Evolutionary conservation across 768 basidiomycete species (phyloP).

Genomic region (Lactarius hengduanensis): DNA sequence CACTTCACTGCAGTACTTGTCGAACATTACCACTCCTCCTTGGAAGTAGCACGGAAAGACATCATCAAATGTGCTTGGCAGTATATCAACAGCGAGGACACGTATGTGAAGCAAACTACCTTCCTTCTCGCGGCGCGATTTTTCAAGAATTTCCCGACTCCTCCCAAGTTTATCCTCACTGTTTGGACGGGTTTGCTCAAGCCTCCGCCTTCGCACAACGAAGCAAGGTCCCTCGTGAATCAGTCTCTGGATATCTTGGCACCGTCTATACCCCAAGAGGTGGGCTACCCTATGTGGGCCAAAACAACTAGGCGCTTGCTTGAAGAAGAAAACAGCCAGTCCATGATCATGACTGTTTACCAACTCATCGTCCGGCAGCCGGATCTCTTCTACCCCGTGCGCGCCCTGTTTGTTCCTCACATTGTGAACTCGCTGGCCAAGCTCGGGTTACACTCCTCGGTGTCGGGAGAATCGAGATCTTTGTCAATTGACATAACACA

Average conservation of each 20-base stretch:
- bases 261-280: slow-evolving; percentile 69
- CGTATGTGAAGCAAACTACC: slow-evolving; percentile 88
- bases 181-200: slow-evolving; percentile 91
- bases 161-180: slow-evolving; percentile 85
- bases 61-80: slow-evolving; percentile 94
- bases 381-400: slow-evolving; percentile 88
- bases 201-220: slow-evolving; percentile 61
- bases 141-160: slow-evolving; percentile 85
- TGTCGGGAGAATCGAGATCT: slow-evolving; percentile 76
- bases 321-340: slow-evolving; percentile 78
- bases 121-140: slow-evolving; percentile 90
- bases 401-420: slow-evolving; percentile 88
- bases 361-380: slow-evolving; percentile 91
- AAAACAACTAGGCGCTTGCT: slow-evolving; percentile 80
- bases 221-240: slow-evolving; percentile 70
- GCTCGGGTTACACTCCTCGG: slow-evolving; percentile 72
- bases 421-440: slow-evolving; percentile 89
- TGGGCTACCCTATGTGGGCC: slow-evolving; percentile 76
- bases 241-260: slow-evolving; percentile 87
- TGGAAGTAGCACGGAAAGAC: slow-evolving; percentile 83
- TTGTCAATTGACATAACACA: slow-evolving; percentile 90
- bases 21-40: slow-evolving; percentile 75
- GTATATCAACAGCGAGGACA: slow-evolving; percentile 81
- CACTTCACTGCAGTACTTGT: slow-evolving; percentile 88
- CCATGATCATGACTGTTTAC: slow-evolving; percentile 79